phyloP scores from a whole-genome alignment of 2,329 filamentous ascomycete genomes.

The Orbilia quercus region DNA sequence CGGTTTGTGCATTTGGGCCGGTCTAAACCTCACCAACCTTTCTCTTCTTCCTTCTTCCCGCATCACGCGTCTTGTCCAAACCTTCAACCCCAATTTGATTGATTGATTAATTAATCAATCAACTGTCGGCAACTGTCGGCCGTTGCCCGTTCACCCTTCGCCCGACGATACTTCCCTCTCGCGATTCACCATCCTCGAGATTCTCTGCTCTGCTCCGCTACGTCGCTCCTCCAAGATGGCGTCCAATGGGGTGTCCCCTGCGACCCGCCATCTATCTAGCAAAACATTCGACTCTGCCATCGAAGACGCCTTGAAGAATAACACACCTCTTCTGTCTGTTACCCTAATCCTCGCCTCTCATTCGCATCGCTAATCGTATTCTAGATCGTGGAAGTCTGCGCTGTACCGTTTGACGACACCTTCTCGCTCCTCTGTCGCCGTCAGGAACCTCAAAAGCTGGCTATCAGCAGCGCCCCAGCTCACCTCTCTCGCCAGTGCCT shows the following conservation, averaged over 20 bases:
- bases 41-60: background rate
- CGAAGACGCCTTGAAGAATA: slow-evolving; percentile 72
- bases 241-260: slow-evolving; percentile 27
- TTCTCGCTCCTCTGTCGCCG: slow-evolving; percentile 61
- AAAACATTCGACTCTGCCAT: slow-evolving; percentile 53
- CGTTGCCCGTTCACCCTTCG: background rate
- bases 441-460: slow-evolving; percentile 73
- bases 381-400: slow-evolving; percentile 71
- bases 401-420: slow-evolving; percentile 70
- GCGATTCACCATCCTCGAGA: background rate
- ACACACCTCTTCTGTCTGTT: slow-evolving; percentile 82
- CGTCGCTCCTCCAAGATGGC: slow-evolving; percentile 22
- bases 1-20: too few relatives aligned
- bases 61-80: slow-evolving; percentile 8
- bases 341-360: slow-evolving; percentile 35
- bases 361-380: slow-evolving; percentile 69
- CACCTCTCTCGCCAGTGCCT: slow-evolving; percentile 75
- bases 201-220: background rate
- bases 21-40: slow-evolving; percentile 2
- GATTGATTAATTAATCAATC: too few relatives aligned
- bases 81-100: too few relatives aligned
- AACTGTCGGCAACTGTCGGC: background rate
- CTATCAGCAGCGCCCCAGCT: slow-evolving; percentile 76
- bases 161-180: background rate
- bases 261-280: slow-evolving; percentile 37